Conservation (phyloP, 139 green algal genomes). For the Ettlia oleoabundans region DNA sequence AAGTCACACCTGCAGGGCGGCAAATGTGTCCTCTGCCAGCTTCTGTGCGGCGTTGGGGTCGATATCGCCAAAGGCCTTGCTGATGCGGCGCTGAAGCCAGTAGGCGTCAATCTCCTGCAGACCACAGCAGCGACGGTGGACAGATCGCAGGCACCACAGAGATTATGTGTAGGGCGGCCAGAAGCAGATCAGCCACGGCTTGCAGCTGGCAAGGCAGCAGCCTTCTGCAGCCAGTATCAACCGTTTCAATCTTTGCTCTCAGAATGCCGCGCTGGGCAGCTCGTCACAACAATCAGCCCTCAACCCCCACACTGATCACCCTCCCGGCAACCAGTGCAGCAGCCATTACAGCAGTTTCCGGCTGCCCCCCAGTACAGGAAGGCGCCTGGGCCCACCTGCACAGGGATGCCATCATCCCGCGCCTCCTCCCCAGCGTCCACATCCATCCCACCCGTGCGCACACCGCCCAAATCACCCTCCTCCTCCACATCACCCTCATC, state of each 20-base stretch:
- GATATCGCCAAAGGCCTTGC: constrained; percentile 67
- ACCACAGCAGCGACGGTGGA: neutral
- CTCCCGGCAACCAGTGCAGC: too few relatives aligned
- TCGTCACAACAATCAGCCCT: too few relatives aligned
- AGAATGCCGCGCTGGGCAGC: too few relatives aligned
- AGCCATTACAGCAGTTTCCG: neutral
- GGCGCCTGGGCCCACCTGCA: neutral
- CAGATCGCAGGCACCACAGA: neutral
- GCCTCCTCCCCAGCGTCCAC: constrained; percentile 64
- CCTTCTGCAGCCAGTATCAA: too few relatives aligned
- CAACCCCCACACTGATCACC: too few relatives aligned
- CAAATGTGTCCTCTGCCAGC: constrained; percentile 80
- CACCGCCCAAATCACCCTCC: constrained; percentile 19
- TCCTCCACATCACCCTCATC: constrained; percentile 57
- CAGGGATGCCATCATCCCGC: constrained; percentile 44
- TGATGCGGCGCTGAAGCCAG: constrained; percentile 96
- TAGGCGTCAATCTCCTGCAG: constrained; percentile 98
- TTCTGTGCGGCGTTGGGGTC: constrained; percentile 79
- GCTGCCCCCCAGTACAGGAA: neutral
- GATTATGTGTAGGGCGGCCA: too few relatives aligned
- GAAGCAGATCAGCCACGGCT: too few relatives aligned
- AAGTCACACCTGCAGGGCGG: constrained; percentile 51
- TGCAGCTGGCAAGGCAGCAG: too few relatives aligned
- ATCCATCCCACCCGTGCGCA: constrained; percentile 54
- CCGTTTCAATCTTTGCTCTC: too few relatives aligned